These are phyloP conservation scores for Cadophora sp. DNA, from an alignment of 2,329 filamentous ascomycete genomes.

Conservation along the genomic window DNA sequence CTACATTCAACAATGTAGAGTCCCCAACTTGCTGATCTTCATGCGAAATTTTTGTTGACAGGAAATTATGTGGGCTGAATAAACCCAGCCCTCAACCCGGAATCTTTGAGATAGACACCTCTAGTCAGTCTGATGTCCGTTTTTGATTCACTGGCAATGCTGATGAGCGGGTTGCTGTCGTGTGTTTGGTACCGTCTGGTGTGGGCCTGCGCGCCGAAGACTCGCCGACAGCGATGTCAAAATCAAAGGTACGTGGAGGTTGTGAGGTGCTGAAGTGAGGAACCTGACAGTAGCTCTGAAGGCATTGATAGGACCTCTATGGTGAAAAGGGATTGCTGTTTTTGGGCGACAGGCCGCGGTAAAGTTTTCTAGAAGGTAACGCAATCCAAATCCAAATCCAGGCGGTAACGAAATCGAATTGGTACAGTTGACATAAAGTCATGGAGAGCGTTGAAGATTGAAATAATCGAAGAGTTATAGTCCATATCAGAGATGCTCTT, in stretches of 20 bases:
- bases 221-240: no score
- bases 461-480: background rate
- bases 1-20: background rate
- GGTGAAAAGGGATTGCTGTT: no score
- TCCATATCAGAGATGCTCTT: background rate
- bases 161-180: background rate
- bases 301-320: background rate
- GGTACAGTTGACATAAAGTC: background rate
- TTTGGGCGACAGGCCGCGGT: background rate
- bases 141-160: background rate
- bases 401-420: background rate
- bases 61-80: background rate
- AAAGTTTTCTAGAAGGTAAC: background rate
- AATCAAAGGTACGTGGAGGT: no score
- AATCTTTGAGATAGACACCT: background rate
- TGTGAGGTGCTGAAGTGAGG: background rate
- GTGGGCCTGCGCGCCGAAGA: background rate
- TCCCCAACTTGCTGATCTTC: slow-evolving; percentile 1
- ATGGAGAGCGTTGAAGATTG: background rate
- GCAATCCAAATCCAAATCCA: background rate
- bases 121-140: background rate
- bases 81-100: background rate
- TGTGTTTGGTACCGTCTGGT: background rate
- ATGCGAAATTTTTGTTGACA: slow-evolving; percentile 1
- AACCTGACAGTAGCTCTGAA: background rate